Evolutionary conservation across 2,329 filamentous ascomycete genomes (phyloP), one percentile per base, ranked within the genome.

Genomic region (Clonostachys byssicola): DNA sequence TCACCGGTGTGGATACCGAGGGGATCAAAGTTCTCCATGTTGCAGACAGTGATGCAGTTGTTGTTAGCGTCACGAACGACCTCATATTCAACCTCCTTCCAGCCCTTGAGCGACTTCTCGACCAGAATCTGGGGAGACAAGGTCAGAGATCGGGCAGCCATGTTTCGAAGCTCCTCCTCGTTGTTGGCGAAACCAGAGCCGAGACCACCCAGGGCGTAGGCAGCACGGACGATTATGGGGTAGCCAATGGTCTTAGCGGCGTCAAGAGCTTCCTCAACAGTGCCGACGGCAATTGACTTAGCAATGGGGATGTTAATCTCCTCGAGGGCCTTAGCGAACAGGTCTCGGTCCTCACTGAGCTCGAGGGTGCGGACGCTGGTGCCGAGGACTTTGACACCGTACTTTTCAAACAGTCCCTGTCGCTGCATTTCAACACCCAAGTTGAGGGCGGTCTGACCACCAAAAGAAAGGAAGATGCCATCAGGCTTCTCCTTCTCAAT

Each of bases 31-130:
- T 97, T 97, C 56, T 70, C 67, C 67, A 70, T 70, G 60, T 70
- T 97, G 79, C 92, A 97, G 58, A 97, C 92, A 5, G 92, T 97
- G 62, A 97, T 97, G 68, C 94, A 97, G 81, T 99, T 99, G 80
- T 97, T 95, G 67, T 89, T 86, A 46, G 90, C 92, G 68, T 99
- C 94, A 59, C 94, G 89, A 52, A 97, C 94, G 49, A 97, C 94
- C 71, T 97, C 94, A 63, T 97, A 99, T 70, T 99, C 94, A 44
- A 96, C 87, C 71, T 99, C 94, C 73, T 99, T 99, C 94, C 94
- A 99, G 68, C 94, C 94, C 78, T 96, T 97, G 58, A 99, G 83
- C 45, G 91, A 96, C 74, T 97, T 97, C 77, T 99, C 94, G 49
- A 99, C 92, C 64, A 99, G 72, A 60, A 99, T 96, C 70, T 99